Base-by-base conservation (phyloP, 306 rosid species). In the Begonia masoniana region DNA sequence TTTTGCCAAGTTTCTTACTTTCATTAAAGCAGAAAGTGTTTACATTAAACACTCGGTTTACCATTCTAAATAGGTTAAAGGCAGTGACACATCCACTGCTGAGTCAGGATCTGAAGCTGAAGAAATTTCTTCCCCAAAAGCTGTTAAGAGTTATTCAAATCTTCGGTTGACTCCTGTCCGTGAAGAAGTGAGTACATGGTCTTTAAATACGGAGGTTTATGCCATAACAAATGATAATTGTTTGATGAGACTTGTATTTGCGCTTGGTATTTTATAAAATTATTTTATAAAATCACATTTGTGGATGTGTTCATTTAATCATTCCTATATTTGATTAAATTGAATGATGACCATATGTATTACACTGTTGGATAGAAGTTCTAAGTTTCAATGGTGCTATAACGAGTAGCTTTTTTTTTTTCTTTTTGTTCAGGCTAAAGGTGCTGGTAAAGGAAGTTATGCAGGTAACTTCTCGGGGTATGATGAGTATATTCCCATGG, bases 31-130 rank as follows among this genome's bases (percentile, higher is more conserved):
- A 31, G 39, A 5, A 31, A 31, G 39, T 31, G 39, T 4, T 31
- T 5, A 31, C 39, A 31, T 31, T 31, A 5, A 31, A 31, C 9
- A 7, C 8, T 31, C 5, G 39, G 39, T 6, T 31, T 5, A 31
- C 39, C 39, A 31, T 19, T 61, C 56, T 21, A 59, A 67, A 73
- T 79, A 91, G 96, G 78, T 83, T 50, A 86, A 81, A 73, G 74
- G 94, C 46, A 86, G 99, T 41, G 99, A 91, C 69, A 86, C 99
- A 60, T 91, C 99, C 23, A 91, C 99, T 55, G 96, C 96, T 60
- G 99, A 91, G 77, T 91, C 99, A 9, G 94, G 99, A 57, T 91
- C 96, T 50, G 99, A 91, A 69, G 94, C 99, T 36, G 96, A 91
- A 70, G 96, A 91, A 48, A 71, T 91, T 53, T 84, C 82, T 57